These are phyloP conservation scores for Turritis glabra DNA, from an alignment of 345 rosid species.

Conservation along the genomic window DNA sequence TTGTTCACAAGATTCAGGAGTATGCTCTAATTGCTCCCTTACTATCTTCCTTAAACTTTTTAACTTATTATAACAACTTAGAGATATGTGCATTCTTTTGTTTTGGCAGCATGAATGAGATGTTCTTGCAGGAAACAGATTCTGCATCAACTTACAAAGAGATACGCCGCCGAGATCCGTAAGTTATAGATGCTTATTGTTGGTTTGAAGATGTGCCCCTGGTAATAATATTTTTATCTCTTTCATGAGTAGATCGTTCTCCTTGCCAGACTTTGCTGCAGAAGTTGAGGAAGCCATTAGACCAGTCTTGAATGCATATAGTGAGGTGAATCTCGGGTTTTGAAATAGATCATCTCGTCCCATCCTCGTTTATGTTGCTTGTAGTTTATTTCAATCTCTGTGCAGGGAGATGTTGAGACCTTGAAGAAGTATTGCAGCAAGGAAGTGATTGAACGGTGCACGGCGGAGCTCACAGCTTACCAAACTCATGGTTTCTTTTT, in stretches of 20 bases:
- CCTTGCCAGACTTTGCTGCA: slow-evolving; percentile 75
- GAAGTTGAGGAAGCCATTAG: slow-evolving; percentile 88
- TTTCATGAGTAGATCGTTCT: slow-evolving; percentile 63
- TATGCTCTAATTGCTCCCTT: slow-evolving; percentile 40
- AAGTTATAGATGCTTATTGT: slow-evolving; percentile 40
- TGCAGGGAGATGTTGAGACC: slow-evolving; percentile 71
- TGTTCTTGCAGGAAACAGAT: slow-evolving; percentile 79
- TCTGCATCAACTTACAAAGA: slow-evolving; percentile 84
- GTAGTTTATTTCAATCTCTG: slow-evolving; percentile 20
- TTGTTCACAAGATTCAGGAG: slow-evolving; percentile 97
- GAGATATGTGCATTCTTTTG: slow-evolving; percentile 15
- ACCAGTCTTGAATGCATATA: slow-evolving; percentile 81
- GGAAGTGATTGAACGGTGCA: slow-evolving; percentile 75
- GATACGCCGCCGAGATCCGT: slow-evolving; percentile 88
- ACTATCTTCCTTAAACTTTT: not conserved
- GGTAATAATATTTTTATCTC: slow-evolving; percentile 11
- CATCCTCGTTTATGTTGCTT: slow-evolving; percentile 1
- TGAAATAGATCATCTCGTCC: not conserved
- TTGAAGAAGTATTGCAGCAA: slow-evolving; percentile 82
- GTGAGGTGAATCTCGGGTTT: slow-evolving; percentile 51
- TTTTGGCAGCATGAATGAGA: slow-evolving; percentile 72
- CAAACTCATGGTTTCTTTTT: slow-evolving; percentile 68
- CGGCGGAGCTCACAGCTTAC: slow-evolving; percentile 70
- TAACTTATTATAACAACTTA: not conserved
- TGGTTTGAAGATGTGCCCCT: slow-evolving; percentile 15